Evolutionary conservation across 352 stramenopile genomes (phyloP), one percentile per base, ranked within the genome.

Genomic region (Hyaloperonospora arabidopsidis): DNA sequence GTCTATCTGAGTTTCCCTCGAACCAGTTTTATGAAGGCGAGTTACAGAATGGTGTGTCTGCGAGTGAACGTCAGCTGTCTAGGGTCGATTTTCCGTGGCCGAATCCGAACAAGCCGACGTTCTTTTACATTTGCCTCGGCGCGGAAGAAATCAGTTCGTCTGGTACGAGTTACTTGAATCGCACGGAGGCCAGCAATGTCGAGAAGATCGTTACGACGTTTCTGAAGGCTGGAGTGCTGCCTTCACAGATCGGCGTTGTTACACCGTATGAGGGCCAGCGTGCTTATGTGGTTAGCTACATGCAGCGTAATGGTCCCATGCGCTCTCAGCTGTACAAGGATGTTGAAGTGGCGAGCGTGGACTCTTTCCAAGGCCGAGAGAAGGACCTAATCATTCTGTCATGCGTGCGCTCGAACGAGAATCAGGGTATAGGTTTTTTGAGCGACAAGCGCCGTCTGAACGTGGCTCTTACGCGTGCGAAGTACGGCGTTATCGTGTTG

Each of bases 1-100:
- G 89, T 52, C 71, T 99, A 45, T 98, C 94, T 0, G 96, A 99
- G 70, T 99, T 99, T 61, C 96, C 96, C 5, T 99, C 95, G 10
- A 98, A 99, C 60, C 97, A 95, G 63, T 99, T 99, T 62, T 99
- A 99, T 64, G 97, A 99, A 67, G 97, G 97, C 45, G 96, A 95
- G 56, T 74, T 99, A 41, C 94, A 99, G 69, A 99, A 99, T 63
- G 97, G 97, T 40, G 94, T 99, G 1, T 95, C 88, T 1, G 95
- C 97, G 34, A 89, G 78, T 45, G 96, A 99, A 59, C 90, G 97
- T 3, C 66, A 91, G 29, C 63, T 90, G 0, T 68, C 65, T 10
- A 84, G 76, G 36, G 80, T 97, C 5, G 89, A 98, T 19, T 99
- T 99, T 65, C 95, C 95, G 36, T 99, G 96, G 96, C 97, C 97